Evolutionary conservation across 495 filamentous ascomycete genomes (phyloP), one percentile per base, ranked within the genome.

Genomic region (Lasiosphaeriaceae sp.): DNA sequence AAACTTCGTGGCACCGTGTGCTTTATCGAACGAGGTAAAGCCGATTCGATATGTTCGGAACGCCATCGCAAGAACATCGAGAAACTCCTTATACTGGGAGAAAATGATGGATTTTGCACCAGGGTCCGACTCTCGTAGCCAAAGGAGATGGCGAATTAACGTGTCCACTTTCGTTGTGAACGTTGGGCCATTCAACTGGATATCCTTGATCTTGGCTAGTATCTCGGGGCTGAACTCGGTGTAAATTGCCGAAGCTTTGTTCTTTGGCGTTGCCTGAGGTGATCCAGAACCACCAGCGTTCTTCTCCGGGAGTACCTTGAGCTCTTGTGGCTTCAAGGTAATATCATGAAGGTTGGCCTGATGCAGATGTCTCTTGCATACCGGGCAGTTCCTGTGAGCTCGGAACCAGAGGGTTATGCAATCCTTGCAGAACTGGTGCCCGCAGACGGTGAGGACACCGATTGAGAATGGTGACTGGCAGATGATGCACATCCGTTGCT

Each of bases 131-230:
- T 86, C 76, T 2, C 90, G 82, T 3, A 98, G 74, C 89, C 90
- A 97, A 16, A 95, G 66, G 1, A 97, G 71, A 65, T 98, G 94
- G 11, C 88, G 79, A 22, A 86, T 81, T 11, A 97, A 63, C 0
- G 81, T 92, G 60, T 97, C 91, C 19, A 96, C 86, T 67, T 98
- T 98, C 0, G 89, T 93, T 8, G 90, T 89, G 66, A 87, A 96
- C 6, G 86, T 88, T 2, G 77, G 77, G 0, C 81, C 83, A 23
- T 83, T 70, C 0, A 97, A 76, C 29, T 95, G 84, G 60, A 96
- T 88, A 37, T 82, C 83, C 66, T 90, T 87, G 70, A 98, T 98
- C 63, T 93, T 82, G 26, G 80, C 81, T 31, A 96, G 76, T 51
- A 86, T 83, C 5, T 78, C 77, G 3, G 83, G 79, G 61, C 81